phyloP scores from a whole-genome alignment of 768 basidiomycete genomes.

The Russula griseocarnosa region DNA sequence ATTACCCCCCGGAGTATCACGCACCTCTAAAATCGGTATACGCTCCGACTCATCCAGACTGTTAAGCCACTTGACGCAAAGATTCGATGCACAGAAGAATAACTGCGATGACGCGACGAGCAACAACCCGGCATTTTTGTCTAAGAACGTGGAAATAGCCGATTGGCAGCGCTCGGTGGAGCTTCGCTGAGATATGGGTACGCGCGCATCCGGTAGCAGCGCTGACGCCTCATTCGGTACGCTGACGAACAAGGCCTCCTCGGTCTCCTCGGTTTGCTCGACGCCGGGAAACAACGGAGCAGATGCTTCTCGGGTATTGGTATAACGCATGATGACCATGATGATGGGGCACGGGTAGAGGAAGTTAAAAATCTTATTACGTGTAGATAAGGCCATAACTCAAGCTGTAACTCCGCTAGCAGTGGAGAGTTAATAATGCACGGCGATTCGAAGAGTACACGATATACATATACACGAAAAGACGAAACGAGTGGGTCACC shows the following conservation, averaged over 20 bases:
- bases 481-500: no score
- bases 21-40: constrained; percentile 53
- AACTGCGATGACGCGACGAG: constrained; percentile 55
- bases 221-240: constrained; percentile 5
- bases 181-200: no score
- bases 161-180: neutral
- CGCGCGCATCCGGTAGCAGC: neutral
- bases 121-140: constrained; percentile 54
- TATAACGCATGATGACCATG: neutral
- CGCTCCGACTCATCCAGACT: constrained; percentile 46
- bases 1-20: constrained; percentile 18
- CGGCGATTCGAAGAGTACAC: no score
- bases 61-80: constrained; percentile 60
- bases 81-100: constrained; percentile 58
- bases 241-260: neutral
- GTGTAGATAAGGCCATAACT: no score
- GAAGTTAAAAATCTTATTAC: neutral
- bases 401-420: no score
- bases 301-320: neutral
- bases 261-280: neutral
- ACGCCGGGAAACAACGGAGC: neutral
- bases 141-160: constrained; percentile 14
- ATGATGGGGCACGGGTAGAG: neutral
- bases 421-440: no score
- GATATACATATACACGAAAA: no score